Base-by-base conservation (phyloP, 2,329 filamentous ascomycete genomes). In the Microdochium bolleyi region DNA sequence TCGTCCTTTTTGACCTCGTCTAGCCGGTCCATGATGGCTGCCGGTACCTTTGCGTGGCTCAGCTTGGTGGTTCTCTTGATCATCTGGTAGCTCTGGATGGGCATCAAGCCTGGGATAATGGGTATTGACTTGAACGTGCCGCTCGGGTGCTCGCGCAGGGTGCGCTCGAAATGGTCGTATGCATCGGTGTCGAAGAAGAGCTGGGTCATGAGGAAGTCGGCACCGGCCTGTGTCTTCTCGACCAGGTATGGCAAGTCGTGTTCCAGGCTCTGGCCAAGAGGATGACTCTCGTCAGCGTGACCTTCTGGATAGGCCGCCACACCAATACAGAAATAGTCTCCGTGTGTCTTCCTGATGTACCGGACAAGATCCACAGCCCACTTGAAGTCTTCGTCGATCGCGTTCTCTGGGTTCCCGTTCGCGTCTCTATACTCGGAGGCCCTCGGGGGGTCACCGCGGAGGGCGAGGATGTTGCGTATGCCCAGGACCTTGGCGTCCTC, bases 121-220 rank as follows among this genome's bases (percentile, higher is more conserved):
- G 89, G 87, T 24, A 96, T 88, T 2, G 81, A 83, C 70, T 88
- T 89, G 73, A 99, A 96, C 2, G 81, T 79, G 3, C 90, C 90
- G 63, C 89, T 95, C 49, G 89, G 83, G 63, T 99, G 90, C 51
- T 85, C 81, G 55, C 91, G 78, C 59, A 99, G 69, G 50, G 78
- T 81, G 58, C 74, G 79, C 72, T 97, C 92, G 64, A 95, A 97
- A 32, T 75, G 75, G 52, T 85, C 80, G 66, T 95, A 99, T 19
- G 89, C 89, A 3, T 88, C 78, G 24, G 91, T 80, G 65, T 97
- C 91, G 69, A 96, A 99, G 70, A 96, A 97, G 9, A 99, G 78
- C 69, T 99, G 94, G 1, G 94, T 97, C 89, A 99, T 96, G 70
- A 99, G 88, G 65, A 99, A 99, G 71, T 97, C 92, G 50, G 92